Percentiles rank a stretch among this genome's conserved stretches.
Conservation (phyloP, 192 early-diverging fungal genomes). For the Irineochytrium annulatum region DNA sequence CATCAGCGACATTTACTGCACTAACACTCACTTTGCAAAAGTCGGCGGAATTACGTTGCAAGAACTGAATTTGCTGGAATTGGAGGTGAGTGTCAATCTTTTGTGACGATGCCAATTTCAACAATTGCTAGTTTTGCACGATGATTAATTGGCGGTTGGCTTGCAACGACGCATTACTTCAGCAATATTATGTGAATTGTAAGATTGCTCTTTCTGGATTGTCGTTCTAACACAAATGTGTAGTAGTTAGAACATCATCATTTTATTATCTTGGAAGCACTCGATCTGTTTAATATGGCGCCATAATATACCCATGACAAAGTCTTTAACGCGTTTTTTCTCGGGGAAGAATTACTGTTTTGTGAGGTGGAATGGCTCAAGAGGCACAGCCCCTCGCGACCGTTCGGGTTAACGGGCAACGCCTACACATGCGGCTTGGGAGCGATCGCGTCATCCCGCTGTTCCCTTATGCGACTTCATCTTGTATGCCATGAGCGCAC, state of each 20-base stretch:
- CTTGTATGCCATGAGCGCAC: no score
- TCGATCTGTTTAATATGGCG: no score
- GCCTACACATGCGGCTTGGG: no score
- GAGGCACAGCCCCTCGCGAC: no score
- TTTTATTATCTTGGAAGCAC: background rate
- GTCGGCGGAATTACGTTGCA: constrained; percentile 92
- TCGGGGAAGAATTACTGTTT: no score
- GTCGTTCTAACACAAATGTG: background rate
- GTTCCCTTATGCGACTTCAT: no score
- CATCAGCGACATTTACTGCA: constrained; percentile 88
- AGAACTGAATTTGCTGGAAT: constrained; percentile 88
- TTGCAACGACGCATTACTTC: constrained; percentile 70
- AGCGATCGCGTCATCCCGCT: no score
- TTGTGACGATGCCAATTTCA: background rate
- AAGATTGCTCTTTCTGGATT: background rate
- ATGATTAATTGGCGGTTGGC: constrained; percentile 89
- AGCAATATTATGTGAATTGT: constrained; percentile 85
- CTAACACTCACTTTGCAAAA: constrained; percentile 91
- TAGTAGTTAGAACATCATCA: background rate
- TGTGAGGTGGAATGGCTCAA: no score
- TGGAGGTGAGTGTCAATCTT: constrained; percentile 50
- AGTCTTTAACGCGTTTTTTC: no score
- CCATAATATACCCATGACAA: no score
- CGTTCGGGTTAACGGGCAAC: no score
- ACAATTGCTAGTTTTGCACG: constrained; percentile 45